phyloP scores from a whole-genome alignment of 495 filamentous ascomycete species.

The Penicillium roqueforti region DNA sequence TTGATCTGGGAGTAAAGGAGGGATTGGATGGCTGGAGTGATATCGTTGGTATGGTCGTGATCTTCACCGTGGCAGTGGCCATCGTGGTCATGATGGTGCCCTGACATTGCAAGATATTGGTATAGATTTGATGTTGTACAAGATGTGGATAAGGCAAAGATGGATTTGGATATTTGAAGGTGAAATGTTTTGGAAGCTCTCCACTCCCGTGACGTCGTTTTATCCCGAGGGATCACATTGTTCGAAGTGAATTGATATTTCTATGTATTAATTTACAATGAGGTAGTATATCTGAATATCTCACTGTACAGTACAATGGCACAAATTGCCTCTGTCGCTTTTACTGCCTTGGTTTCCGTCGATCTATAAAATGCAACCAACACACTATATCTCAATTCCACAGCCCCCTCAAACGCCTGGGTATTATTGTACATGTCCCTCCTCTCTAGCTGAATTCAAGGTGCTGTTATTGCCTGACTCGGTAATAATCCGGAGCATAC shows the following conservation, averaged over 20 bases:
- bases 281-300: background rate
- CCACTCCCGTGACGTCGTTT: constrained; percentile 24
- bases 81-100: constrained; percentile 41
- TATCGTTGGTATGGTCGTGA: constrained; percentile 86
- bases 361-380: background rate
- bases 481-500: constrained; percentile 83
- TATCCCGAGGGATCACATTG: too few species aligned
- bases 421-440: constrained; percentile 7
- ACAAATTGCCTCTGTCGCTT: background rate
- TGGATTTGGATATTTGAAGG: background rate
- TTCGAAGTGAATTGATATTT: too few species aligned
- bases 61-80: constrained; percentile 43
- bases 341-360: background rate
- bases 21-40: constrained; percentile 81
- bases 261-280: background rate
- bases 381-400: background rate
- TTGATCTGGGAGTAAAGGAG: constrained; percentile 87
- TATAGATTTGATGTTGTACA: background rate
- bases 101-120: constrained; percentile 29
- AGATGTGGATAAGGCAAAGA: background rate
- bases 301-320: background rate
- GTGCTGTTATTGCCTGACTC: constrained; percentile 36
- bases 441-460: background rate
- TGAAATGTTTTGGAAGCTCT: constrained; percentile 5
- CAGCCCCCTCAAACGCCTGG: constrained; percentile 7